Conservation (phyloP, 106 monocot species). For the Apostasia shenzhenica region DNA sequence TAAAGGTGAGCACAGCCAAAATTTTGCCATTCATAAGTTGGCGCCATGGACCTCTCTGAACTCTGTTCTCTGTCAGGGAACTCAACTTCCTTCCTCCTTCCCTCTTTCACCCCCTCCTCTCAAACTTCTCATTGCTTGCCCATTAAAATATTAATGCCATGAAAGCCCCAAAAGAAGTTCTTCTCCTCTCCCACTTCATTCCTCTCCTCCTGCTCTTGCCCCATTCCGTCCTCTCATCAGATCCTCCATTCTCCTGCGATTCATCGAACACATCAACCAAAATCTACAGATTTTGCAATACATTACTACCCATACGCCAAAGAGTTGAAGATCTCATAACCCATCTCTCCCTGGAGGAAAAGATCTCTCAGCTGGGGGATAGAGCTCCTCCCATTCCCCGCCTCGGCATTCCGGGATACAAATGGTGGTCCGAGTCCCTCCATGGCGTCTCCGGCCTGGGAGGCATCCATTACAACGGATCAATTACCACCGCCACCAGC, state of each 20-base stretch:
- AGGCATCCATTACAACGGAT: slow-evolving; percentile 59
- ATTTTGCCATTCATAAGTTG: background rate
- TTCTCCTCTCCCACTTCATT: slow-evolving; percentile 7
- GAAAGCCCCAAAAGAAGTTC: slow-evolving; percentile 6
- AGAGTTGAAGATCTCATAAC: slow-evolving; percentile 57
- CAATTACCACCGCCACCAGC: slow-evolving; percentile 53
- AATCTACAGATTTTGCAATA: slow-evolving; percentile 42
- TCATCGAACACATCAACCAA: slow-evolving; percentile 15
- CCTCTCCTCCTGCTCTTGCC: slow-evolving; percentile 3
- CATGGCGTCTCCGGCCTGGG: slow-evolving; percentile 73
- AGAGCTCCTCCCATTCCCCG: slow-evolving; percentile 56
- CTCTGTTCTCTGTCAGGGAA: background rate
- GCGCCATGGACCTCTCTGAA: background rate
- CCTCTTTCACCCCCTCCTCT: background rate
- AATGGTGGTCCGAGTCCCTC: slow-evolving; percentile 97
- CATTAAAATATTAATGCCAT: background rate
- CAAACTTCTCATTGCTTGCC: background rate
- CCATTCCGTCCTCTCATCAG: background rate
- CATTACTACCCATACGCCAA: slow-evolving; percentile 20
- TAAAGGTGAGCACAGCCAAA: background rate
- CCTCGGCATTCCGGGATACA: slow-evolving; percentile 67
- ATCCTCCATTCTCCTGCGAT: slow-evolving; percentile 71
- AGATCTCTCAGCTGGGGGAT: slow-evolving; percentile 79
- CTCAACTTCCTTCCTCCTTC: background rate
- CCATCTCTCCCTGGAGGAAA: slow-evolving; percentile 64